These are phyloP conservation scores for Phytophthora ohioensis DNA, from an alignment of 352 stramenopile genomes.

Conservation along the genomic window DNA sequence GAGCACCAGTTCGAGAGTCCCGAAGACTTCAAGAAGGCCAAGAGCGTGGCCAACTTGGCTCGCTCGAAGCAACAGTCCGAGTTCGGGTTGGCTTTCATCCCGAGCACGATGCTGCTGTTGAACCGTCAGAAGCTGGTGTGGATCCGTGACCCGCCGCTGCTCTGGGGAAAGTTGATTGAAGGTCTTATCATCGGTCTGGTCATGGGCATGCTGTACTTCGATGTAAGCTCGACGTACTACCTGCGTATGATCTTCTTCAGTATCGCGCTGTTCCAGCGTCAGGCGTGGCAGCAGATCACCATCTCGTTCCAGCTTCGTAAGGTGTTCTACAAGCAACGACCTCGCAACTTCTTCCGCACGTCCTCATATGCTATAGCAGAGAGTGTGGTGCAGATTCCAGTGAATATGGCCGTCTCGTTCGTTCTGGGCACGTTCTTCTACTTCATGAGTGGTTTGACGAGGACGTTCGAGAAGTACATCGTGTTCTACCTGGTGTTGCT, in stretches of 20 bases:
- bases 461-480: slow-evolving; percentile 66
- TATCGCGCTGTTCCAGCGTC: slow-evolving; percentile 57
- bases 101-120: too few relatives aligned
- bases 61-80: slow-evolving; percentile 53
- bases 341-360: slow-evolving; percentile 86
- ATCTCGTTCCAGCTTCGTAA: slow-evolving; percentile 75
- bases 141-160: too few relatives aligned
- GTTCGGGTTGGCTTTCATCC: slow-evolving; percentile 54
- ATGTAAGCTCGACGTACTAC: slow-evolving; percentile 56
- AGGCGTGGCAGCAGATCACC: slow-evolving; percentile 70
- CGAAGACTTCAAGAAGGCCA: slow-evolving; percentile 59
- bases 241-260: slow-evolving; percentile 66
- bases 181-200: too few relatives aligned
- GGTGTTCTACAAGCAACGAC: slow-evolving; percentile 90
- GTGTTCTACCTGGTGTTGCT: slow-evolving; percentile 75
- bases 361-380: slow-evolving; percentile 74
- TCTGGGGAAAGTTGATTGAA: too few relatives aligned
- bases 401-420: slow-evolving; percentile 68
- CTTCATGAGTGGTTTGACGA: slow-evolving; percentile 79
- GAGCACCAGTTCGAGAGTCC: slow-evolving; percentile 58
- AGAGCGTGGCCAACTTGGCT: slow-evolving; percentile 48
- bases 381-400: slow-evolving; percentile 53
- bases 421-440: slow-evolving; percentile 80
- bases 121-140: too few relatives aligned
- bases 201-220: slow-evolving; percentile 69